Percentiles rank a stretch among this genome's conserved stretches.
phyloP scores from a whole-genome alignment of 331 rosid species.

The Cydonia oblonga region DNA sequence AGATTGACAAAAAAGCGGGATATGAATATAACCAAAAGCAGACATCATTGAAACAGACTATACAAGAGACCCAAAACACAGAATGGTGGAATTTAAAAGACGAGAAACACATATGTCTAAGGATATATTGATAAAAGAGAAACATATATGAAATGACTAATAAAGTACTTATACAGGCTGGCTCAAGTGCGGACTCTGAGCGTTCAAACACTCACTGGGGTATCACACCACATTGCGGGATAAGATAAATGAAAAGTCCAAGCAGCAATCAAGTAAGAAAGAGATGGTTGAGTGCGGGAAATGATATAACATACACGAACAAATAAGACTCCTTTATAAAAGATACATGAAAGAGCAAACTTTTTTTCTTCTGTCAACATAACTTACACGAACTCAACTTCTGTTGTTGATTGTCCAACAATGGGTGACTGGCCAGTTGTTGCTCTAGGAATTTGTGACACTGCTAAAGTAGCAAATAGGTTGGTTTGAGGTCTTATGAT shows the following conservation, averaged over 20 bases:
- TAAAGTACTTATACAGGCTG: neutral
- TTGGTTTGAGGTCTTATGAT: constrained; percentile 24
- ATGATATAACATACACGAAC: neutral
- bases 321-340: neutral
- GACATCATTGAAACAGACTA: neutral
- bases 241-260: neutral
- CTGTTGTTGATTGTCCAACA: constrained; percentile 24
- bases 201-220: neutral
- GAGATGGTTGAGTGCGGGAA: neutral
- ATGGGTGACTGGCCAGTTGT: constrained; percentile 17
- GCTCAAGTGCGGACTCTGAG: neutral
- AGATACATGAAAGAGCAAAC: neutral
- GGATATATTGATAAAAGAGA: neutral
- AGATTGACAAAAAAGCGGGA: neutral
- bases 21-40: neutral
- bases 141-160: neutral
- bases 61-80: neutral
- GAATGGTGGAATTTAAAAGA: neutral
- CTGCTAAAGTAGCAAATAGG: constrained; percentile 21
- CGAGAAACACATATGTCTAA: neutral
- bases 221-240: too few relatives aligned
- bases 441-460: constrained; percentile 22
- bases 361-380: neutral
- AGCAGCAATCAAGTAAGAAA: neutral
- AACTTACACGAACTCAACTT: constrained; percentile 46